Evolutionary conservation across 2,329 filamentous ascomycete genomes (phyloP).

Genomic region (Colletotrichum sp.): DNA sequence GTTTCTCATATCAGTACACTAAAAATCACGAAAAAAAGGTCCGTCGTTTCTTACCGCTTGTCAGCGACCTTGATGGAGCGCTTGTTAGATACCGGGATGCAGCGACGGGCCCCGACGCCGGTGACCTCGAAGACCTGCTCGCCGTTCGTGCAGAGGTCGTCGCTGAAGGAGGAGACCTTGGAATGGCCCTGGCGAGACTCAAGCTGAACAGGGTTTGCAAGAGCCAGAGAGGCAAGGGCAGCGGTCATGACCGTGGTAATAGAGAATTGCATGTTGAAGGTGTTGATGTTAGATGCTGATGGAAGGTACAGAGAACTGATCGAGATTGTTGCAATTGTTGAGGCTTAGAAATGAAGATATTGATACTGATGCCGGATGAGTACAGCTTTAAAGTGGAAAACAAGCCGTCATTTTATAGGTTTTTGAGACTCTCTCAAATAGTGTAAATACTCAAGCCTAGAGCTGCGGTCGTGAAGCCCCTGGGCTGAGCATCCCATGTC

Average conservation of each 20-base stretch:
- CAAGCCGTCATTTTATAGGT: not conserved
- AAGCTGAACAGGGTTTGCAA: not conserved
- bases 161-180: not conserved
- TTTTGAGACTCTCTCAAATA: fast-evolving
- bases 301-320: no score
- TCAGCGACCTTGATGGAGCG: not conserved
- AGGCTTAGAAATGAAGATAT: not conserved
- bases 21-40: no score
- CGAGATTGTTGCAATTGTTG: no score
- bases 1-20: not conserved
- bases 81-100: not conserved
- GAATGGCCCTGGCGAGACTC: not conserved
- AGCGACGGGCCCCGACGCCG: not conserved
- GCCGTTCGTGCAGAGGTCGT: not conserved
- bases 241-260: not conserved
- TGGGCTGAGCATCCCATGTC: not conserved
- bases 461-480: not conserved
- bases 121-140: not conserved
- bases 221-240: not conserved
- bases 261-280: not conserved
- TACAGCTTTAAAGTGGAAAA: not conserved
- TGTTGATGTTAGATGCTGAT: not conserved
- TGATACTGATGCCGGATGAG: not conserved
- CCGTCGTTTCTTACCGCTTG: not conserved
- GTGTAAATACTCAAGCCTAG: not conserved